Evolutionary conservation across 169 alveolate genomes (phyloP), one percentile per base, ranked within the genome.

Genomic region (Eimeria sp.): DNA sequence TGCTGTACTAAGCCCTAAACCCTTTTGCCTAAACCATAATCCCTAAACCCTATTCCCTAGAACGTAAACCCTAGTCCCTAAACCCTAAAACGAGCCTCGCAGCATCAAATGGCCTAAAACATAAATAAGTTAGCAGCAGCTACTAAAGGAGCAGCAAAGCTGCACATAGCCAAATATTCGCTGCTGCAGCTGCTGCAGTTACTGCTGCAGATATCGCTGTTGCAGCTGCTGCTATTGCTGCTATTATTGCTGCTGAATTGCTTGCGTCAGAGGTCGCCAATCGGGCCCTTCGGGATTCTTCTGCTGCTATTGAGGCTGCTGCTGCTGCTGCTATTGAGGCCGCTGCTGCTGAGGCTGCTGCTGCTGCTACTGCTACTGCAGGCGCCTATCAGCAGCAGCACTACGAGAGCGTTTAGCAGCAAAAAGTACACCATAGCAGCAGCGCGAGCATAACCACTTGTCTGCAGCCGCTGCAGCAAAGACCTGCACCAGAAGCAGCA

Each of bases 401-500:
- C 43, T 58, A 83, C 91, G 14, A 83, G 70, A 16, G 54, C 91
- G 27, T 49, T 83, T 54, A 57, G 22, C 51, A 57, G 34, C 40
- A 83, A 25, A 54, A 83, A 51, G 91, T 83, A 83, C 9, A 54
- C 34, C 40, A 54, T 13, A 16, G 91, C 73, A 40, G 61, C 49
- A 16, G 57, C 54, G 57, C 91, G 91, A 10, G 91, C 91, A 22
- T 20, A 13, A 45, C 91, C 75, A 30, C 73, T 83, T 34, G 22
- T 43, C n/a, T n/a, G 91, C 54, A 83, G 91, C 91, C 51, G 76
- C 14, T 40, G 91, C 20, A 54, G 49, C 70, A 54, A 4, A 13
- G 91, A 54, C 73, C 91, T 83, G 91, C 91, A 83, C 76, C 91
- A 83, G 73, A 16, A 54, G 54, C 70, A 82, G 83, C 83, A 73